Evolutionary conservation across 805 yeast genomes (phyloP).

Genomic region (Metschnikowia amazonensis): DNA sequence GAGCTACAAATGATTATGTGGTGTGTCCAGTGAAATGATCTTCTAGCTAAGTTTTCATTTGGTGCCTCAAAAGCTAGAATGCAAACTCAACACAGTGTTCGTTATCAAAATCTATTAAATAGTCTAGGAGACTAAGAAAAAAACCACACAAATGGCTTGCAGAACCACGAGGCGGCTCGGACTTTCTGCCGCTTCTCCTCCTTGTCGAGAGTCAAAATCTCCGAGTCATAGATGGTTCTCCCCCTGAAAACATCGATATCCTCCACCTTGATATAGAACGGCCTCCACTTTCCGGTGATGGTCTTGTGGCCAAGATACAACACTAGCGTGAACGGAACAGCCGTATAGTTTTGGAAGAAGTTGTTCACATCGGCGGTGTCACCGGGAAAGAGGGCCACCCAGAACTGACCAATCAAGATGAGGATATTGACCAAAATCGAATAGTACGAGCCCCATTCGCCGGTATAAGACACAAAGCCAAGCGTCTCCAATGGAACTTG

Average conservation of each 20-base stretch:
- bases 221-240: conserved; percentile 23
- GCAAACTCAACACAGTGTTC: no score
- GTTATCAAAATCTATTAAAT: no score
- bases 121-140: conserved; percentile 5
- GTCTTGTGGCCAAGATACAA: conserved; percentile 24
- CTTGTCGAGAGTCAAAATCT: conserved; percentile 22
- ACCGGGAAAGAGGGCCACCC: conserved; percentile 41
- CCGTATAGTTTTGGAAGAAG: conserved; percentile 26
- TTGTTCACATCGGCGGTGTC: conserved; percentile 24
- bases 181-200: conserved; percentile 18
- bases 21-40: no score
- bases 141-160: conserved; percentile 18
- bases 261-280: conserved; percentile 16
- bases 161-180: conserved; percentile 11
- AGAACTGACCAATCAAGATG: conserved; percentile 40
- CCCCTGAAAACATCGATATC: conserved; percentile 23
- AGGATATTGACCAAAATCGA: conserved; percentile 30
- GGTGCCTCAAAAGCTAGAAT: no score
- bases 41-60: no score
- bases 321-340: conserved; percentile 21
- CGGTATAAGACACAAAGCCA: conserved; percentile 35
- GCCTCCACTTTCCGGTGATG: conserved; percentile 20
- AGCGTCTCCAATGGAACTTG: conserved; percentile 20
- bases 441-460: conserved; percentile 37
- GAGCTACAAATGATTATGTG: no score